phyloP scores from a whole-genome alignment of 306 rosid genomes.

The Dalbergia cultrata region DNA sequence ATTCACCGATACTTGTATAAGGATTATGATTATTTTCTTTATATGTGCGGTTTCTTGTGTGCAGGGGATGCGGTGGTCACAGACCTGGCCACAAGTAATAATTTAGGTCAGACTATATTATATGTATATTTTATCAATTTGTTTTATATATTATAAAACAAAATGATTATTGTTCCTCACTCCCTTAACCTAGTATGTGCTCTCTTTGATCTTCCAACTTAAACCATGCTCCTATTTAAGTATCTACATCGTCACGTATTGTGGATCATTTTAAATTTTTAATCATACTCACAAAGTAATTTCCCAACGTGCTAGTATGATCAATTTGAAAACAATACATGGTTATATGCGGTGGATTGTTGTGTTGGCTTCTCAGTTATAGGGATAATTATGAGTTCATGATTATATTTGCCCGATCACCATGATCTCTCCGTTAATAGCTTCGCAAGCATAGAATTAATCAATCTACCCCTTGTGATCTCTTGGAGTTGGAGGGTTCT shows the following conservation, averaged over 20 bases:
- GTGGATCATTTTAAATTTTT: too few species aligned
- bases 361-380: too few species aligned
- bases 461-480: too few species aligned
- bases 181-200: slow-evolving; percentile 23
- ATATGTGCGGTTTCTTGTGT: not conserved
- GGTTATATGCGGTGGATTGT: too few species aligned
- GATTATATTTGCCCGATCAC: too few species aligned
- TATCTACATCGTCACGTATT: not conserved
- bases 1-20: not conserved
- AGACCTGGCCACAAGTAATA: not conserved
- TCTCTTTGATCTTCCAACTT: not conserved
- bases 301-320: too few species aligned
- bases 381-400: too few species aligned
- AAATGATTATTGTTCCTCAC: not conserved
- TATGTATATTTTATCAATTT: slow-evolving; percentile 24
- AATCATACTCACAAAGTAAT: too few species aligned
- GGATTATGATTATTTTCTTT: not conserved
- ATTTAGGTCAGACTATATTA: slow-evolving; percentile 44
- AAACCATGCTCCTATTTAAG: slow-evolving; percentile 16
- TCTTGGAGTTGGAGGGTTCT: not conserved
- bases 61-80: slow-evolving; percentile 44
- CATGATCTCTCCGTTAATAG: not conserved
- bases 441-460: not conserved
- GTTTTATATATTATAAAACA: not conserved
- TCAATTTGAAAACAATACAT: too few species aligned